Base-by-base conservation (phyloP, 306 rosid genomes). In the Glycine soja region DNA sequence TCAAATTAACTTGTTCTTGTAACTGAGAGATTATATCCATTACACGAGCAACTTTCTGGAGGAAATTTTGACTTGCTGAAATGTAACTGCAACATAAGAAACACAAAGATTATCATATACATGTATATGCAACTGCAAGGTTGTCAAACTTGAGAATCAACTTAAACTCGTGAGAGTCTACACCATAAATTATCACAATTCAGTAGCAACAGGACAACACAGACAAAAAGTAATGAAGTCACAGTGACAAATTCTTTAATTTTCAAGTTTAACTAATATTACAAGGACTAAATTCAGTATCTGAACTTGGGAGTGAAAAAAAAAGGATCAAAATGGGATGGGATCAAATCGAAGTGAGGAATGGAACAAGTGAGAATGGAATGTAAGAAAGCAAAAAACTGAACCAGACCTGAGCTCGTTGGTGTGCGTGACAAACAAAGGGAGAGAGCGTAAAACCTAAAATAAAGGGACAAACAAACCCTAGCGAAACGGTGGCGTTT, bases 21-120 rank as follows among this genome's bases (percentile, higher is more conserved):
- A 95, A 64, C 76, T 95, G 98, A 65, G 97, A 92, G 70, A 92
- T 91, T 87, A 92, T 91, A 81, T 95, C 97, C 98, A 92, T 95
- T 50, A 18, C 65, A 40, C 34, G 30, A 53, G 19, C 75, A 57
- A 70, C 80, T 74, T 54, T 14, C 30, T 6, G 4, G 51, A 77
- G 68, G 43, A 67, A 72, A 61, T 2, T 40, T 61, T 56, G 15
- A 58, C 40, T 42, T 16, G 5, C 40, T 68, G 16, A 67, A 46
- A 42, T 50, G 61, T 63, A 66, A 43, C 87, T 75, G 77, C 74
- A 64, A 48, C 36, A 56, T 48, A 59, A 38, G 72, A 61, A 57
- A 45, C 32, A 66, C 46, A 64, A 64, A 34, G 70, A 51, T 40
- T n/a, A 66, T 38, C 40, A 36, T 36, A 6, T 14, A 40, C 30